Evolutionary conservation across 768 basidiomycete genomes (phyloP).

Genomic region (Fomitopsis serialis): DNA sequence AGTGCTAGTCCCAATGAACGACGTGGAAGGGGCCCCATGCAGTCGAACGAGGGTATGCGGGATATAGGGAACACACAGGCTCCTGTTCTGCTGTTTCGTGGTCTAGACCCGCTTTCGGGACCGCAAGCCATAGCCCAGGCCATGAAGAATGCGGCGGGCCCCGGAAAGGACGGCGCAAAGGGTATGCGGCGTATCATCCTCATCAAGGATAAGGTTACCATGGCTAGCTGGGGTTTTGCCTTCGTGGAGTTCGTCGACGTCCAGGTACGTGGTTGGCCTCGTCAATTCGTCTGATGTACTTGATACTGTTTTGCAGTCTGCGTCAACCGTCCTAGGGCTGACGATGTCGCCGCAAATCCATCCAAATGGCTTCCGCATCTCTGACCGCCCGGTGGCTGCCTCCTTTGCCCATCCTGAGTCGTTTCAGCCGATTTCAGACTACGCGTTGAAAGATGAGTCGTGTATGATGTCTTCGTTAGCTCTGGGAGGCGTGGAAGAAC

Average conservation of each 20-base stretch:
- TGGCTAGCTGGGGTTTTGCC: slow-evolving; percentile 88
- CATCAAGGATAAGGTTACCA: slow-evolving; percentile 83
- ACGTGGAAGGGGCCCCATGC: slow-evolving; percentile 47
- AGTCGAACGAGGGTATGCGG: slow-evolving; percentile 87
- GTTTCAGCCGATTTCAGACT: slow-evolving; percentile 76
- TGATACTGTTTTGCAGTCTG: slow-evolving; percentile 49
- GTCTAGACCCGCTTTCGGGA: slow-evolving; percentile 82
- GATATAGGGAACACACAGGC: slow-evolving; percentile 88
- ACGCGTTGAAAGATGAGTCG: slow-evolving; percentile 71
- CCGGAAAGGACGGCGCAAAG: slow-evolving; percentile 69
- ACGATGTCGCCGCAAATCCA: slow-evolving; percentile 84
- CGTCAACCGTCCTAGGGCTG: slow-evolving; percentile 75
- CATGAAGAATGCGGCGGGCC: slow-evolving; percentile 78
- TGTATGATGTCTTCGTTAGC: slow-evolving; percentile 61
- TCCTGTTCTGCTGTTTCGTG: slow-evolving; percentile 83
- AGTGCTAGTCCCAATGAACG: slow-evolving; percentile 71
- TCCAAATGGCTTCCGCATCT: slow-evolving; percentile 92
- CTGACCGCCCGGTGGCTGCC: slow-evolving; percentile 81
- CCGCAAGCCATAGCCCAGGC: slow-evolving; percentile 85
- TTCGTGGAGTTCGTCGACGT: slow-evolving; percentile 90
- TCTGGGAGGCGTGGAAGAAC: slow-evolving; percentile 67
- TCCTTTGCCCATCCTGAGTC: slow-evolving; percentile 92
- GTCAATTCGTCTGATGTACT: slow-evolving; percentile 8
- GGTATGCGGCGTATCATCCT: slow-evolving; percentile 86
- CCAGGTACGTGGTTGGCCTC: slow-evolving; percentile 45